Conservation (phyloP, 2,329 filamentous ascomycete species). For the Aspergillus sp. region DNA sequence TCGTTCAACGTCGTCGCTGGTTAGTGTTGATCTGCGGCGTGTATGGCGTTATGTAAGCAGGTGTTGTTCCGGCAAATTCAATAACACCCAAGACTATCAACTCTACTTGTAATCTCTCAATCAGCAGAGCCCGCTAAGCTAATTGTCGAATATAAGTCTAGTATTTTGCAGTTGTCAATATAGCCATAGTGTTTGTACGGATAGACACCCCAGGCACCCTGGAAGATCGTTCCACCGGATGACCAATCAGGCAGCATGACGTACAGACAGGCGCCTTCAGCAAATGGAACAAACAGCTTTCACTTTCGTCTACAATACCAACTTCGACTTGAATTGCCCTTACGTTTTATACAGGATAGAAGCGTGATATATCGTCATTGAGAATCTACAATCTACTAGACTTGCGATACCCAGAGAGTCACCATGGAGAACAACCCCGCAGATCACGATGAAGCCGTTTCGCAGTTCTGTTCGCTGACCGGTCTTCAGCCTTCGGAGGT, state of each 20-base stretch:
- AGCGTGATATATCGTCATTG: too few relatives aligned
- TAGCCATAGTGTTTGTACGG: background rate
- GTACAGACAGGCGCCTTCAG: slow-evolving; percentile 16
- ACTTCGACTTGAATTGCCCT: background rate
- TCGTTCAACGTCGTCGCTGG: background rate
- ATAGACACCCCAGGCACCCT: background rate
- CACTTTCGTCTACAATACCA: slow-evolving; percentile 5
- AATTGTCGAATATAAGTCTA: background rate
- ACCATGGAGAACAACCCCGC: slow-evolving; percentile 30
- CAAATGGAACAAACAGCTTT: slow-evolving; percentile 2
- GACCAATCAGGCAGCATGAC: slow-evolving; percentile 35
- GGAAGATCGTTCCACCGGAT: slow-evolving; percentile 15
- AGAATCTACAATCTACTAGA: background rate
- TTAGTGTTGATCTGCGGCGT: background rate
- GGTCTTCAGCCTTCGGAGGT: slow-evolving; percentile 46
- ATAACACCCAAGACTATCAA: background rate
- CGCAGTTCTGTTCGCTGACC: slow-evolving; percentile 53
- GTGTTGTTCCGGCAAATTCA: background rate
- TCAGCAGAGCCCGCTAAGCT: background rate
- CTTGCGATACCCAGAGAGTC: background rate
- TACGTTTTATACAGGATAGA: too few relatives aligned
- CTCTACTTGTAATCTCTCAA: background rate
- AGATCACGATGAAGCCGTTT: slow-evolving; percentile 38
- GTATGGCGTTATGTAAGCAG: slow-evolving; percentile 13
- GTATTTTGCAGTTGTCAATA: background rate